Conservation (phyloP, 495 filamentous ascomycete genomes). For the Lasiosphaeria miniovina region DNA sequence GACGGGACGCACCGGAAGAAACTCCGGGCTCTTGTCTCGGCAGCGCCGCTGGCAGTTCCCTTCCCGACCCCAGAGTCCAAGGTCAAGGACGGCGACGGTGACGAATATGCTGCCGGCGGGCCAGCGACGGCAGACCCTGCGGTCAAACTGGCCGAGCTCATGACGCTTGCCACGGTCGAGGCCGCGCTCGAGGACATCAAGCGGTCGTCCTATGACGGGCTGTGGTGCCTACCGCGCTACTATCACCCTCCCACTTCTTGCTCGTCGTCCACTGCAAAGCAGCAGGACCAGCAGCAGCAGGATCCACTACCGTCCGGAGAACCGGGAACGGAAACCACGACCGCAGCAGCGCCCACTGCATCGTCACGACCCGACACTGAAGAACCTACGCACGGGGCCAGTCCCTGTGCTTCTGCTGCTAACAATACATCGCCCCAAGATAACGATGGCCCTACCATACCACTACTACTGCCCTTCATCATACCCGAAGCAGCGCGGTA, state of each 20-base stretch:
- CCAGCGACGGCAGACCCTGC: no score
- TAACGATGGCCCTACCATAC: not conserved
- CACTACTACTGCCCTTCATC: slow-evolving; percentile 4
- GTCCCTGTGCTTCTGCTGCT: no score
- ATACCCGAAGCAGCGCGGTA: slow-evolving; percentile 34
- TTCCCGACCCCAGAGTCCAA: slow-evolving; percentile 48
- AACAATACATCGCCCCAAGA: not conserved
- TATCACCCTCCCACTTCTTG: slow-evolving; percentile 3
- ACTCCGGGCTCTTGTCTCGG: slow-evolving; percentile 35
- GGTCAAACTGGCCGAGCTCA: slow-evolving; percentile 39
- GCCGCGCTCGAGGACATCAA: slow-evolving; percentile 38
- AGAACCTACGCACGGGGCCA: no score
- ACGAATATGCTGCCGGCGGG: no score
- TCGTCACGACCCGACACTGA: no score
- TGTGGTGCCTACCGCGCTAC: slow-evolving; percentile 46
- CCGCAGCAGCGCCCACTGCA: no score
- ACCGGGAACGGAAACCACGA: no score
- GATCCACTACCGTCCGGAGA: no score
- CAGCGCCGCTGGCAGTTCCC: slow-evolving; percentile 32
- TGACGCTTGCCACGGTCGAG: slow-evolving; percentile 41
- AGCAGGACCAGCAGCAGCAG: no score
- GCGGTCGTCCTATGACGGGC: slow-evolving; percentile 30
- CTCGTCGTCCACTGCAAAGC: not conserved
- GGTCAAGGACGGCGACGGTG: not conserved
- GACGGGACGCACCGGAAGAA: not conserved